phyloP scores from a whole-genome alignment of 805 yeast species.

The Zygosaccharomyces kombuchaensis region DNA sequence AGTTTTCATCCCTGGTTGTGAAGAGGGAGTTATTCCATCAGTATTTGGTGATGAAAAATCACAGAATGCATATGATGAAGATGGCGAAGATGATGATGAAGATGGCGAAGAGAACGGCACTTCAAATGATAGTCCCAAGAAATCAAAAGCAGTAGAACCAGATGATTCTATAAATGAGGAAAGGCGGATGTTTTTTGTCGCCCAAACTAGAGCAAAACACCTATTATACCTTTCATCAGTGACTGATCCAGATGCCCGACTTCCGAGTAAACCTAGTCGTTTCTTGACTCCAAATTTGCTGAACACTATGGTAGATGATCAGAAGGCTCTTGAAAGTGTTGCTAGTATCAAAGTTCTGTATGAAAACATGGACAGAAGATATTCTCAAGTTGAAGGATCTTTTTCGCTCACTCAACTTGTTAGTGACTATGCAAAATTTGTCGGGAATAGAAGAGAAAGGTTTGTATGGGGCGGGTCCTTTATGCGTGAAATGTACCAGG shows the following conservation, averaged over 20 bases:
- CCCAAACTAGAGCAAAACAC: constrained; percentile 74
- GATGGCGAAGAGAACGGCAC: constrained; percentile 16
- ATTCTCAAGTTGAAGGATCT: constrained; percentile 2
- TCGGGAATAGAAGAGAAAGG: constrained; percentile 27
- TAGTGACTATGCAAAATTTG: constrained; percentile 28
- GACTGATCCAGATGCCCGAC: constrained; percentile 17
- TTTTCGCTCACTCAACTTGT: constrained; percentile 27
- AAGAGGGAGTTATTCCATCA: constrained; percentile 65
- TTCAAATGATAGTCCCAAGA: constrained; percentile 10
- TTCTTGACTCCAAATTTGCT: constrained; percentile 29
- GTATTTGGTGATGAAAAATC: constrained; percentile 39
- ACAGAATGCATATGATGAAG: constrained; percentile 23
- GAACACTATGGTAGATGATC: constrained; percentile 27
- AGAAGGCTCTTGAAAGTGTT: constrained; percentile 23
- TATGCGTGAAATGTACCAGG: constrained; percentile 17
- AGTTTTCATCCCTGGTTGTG: constrained; percentile 73
- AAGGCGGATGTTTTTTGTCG: constrained; percentile 81
- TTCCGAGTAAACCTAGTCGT: constrained; percentile 28
- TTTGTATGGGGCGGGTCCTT: constrained; percentile 30
- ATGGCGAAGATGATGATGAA: constrained; percentile 25
- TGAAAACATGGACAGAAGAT: constrained; percentile 12
- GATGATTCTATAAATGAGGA: constrained; percentile 58
- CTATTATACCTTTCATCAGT: constrained; percentile 43
- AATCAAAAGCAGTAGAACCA: constrained; percentile 1
- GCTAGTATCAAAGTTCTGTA: constrained; percentile 24